These are phyloP conservation scores for Amanita phalloides DNA, from an alignment of 768 basidiomycete species.

Conservation along the genomic window DNA sequence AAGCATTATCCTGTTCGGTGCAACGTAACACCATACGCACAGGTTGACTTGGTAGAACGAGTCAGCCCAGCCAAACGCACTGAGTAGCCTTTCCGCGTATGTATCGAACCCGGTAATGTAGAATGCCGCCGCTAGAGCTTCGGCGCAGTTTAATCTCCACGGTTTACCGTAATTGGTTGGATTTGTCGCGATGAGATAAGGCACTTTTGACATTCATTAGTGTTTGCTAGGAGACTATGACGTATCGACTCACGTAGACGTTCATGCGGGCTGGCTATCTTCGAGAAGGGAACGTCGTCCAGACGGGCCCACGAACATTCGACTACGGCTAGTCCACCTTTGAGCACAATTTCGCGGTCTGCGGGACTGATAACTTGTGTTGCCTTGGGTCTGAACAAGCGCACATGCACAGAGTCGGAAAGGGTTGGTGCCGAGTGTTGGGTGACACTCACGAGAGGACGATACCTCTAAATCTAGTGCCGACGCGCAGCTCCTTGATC, in stretches of 20 bases:
- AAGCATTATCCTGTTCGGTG: background rate
- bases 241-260: conserved; percentile 53
- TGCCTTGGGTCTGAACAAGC: conserved; percentile 63
- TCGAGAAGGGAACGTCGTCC: conserved; percentile 89
- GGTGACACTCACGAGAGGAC: conserved; percentile 75
- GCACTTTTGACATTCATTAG: conserved; percentile 44
- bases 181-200: conserved; percentile 91
- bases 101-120: conserved; percentile 83
- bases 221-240: background rate
- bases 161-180: conserved; percentile 98
- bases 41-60: conserved; percentile 82
- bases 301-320: conserved; percentile 98
- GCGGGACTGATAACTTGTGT: conserved; percentile 68
- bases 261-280: conserved; percentile 91
- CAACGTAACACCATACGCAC: conserved; percentile 22
- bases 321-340: conserved; percentile 85
- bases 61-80: conserved; percentile 85
- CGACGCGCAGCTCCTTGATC: conserved; percentile 75
- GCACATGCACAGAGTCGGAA: background rate
- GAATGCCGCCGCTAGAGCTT: conserved; percentile 90
- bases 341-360: conserved; percentile 70
- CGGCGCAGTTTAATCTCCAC: conserved; percentile 91
- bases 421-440: background rate
- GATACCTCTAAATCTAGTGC: conserved; percentile 80
- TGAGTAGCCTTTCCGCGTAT: conserved; percentile 70